phyloP scores from a whole-genome alignment of 2,329 filamentous ascomycete species.

The Fusarium liriodendri region DNA sequence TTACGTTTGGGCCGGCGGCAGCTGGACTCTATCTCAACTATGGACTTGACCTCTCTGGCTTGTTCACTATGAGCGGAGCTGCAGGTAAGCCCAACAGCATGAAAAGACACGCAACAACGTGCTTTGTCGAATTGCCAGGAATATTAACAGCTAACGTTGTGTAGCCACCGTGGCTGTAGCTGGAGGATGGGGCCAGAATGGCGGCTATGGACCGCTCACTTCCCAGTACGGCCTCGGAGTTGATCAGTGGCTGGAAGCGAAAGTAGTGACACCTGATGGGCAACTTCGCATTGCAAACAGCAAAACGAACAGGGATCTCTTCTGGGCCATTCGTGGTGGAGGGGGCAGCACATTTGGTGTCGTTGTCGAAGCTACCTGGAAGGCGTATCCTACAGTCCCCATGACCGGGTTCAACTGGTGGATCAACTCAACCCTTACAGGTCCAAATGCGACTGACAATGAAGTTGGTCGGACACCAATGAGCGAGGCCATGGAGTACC shows the following conservation, averaged over 20 bases:
- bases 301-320: not conserved
- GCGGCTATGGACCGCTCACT: not conserved
- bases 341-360: not conserved
- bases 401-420: not conserved
- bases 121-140: not conserved
- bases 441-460: not conserved
- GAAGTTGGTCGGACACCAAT: not conserved
- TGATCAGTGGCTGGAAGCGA: not conserved
- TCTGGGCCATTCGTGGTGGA: not conserved
- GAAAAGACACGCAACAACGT: not conserved
- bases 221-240: not conserved
- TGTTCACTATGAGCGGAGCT: not conserved
- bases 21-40: not conserved
- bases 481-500: not conserved
- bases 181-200: not conserved
- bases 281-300: not conserved
- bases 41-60: not conserved
- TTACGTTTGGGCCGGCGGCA: not conserved
- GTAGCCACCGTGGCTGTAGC: not conserved
- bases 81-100: not conserved
- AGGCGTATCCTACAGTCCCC: not conserved
- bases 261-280: not conserved
- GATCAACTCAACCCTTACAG: not conserved
- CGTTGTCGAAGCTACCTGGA: not conserved
- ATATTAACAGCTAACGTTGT: not conserved